Base-by-base conservation (phyloP, 257 asterid genomes). In the Paulownia fortunei region DNA sequence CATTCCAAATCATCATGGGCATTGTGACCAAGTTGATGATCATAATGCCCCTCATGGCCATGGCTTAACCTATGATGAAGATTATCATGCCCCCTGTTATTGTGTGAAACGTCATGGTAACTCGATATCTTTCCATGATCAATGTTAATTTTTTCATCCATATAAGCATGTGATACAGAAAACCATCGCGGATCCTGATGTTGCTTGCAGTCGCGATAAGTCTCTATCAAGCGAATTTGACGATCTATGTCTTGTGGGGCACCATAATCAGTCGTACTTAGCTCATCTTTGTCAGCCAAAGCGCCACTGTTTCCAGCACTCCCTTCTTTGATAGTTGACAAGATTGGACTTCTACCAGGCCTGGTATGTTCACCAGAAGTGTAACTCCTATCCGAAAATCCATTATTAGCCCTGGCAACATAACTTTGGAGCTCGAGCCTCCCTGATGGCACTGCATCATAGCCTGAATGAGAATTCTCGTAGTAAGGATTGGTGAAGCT, bases 391-490 rank as follows among this genome's bases (percentile, higher is more conserved):
- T 73, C 81, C 55, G 70, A 66, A 44, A 77, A 51, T 7, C 79
- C 84, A 8, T 23, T 23, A 11, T 72, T 15, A 34, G 42, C 86
- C 78, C 81, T 65, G 32, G 84, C 87, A 13, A 80, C 90, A 54
- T 81, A 86, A 47, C 94, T 90, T 83, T 88, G 92, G 7, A 90
- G 87, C 86, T 87, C 96, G 44, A 90, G 87, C 88, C 93, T 83
- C 78, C 84, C 86, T 7, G 82, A 30, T 3, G 85, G 84, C 37
- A 80, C 23, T 8, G 69, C 80, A 61, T 67, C 87, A 49, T 89
- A 77, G 0, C 85, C 87, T 2, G 92, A 79, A 9, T 19, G 54
- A 46, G 90, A 84, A 36, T 39, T 56, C 19, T 86, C 91, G 3
- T 83, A 67, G 37, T 77, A 62, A 0, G 81, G 81, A 72, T 85